A percentile compares a stretch with the other conserved stretches of the same genome.
These are phyloP conservation scores for Nadsonia starkeyi-henricii DNA, from an alignment of 1,139 yeast genomes.

Conservation along the genomic window DNA sequence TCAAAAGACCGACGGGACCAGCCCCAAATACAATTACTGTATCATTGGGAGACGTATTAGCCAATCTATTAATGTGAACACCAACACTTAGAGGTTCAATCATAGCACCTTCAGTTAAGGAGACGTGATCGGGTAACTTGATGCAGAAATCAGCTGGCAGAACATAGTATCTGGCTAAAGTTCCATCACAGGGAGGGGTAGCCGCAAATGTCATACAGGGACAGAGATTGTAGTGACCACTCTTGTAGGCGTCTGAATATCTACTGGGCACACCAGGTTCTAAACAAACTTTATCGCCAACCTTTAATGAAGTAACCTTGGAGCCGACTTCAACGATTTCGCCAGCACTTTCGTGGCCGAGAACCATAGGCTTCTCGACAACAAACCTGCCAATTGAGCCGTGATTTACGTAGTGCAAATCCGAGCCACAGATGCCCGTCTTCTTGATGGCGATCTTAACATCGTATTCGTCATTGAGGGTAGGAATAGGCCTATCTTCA, in stretches of 20 bases:
- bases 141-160: conserved; percentile 78
- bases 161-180: conserved; percentile 55
- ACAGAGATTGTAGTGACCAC: conserved; percentile 67
- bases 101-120: conserved; percentile 76
- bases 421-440: conserved; percentile 86
- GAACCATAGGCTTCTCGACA: conserved; percentile 23
- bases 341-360: conserved; percentile 72
- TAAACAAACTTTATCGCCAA: conserved; percentile 40
- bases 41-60: conserved; percentile 58
- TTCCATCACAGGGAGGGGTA: conserved; percentile 62
- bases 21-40: conserved; percentile 75
- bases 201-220: conserved; percentile 82
- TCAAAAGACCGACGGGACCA: conserved; percentile 80
- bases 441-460: conserved; percentile 62
- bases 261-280: conserved; percentile 81
- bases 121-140: conserved; percentile 60
- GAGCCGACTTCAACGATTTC: conserved; percentile 52
- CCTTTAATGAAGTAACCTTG: conserved; percentile 33
- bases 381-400: conserved; percentile 55
- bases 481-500: conserved; percentile 55
- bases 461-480: conserved; percentile 44
- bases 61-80: conserved; percentile 65
- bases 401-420: conserved; percentile 68
- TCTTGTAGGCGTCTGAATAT: conserved; percentile 55
- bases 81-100: conserved; percentile 84